Conservation (phyloP, 768 basidiomycete species). For the Coprinellus micaceus region DNA sequence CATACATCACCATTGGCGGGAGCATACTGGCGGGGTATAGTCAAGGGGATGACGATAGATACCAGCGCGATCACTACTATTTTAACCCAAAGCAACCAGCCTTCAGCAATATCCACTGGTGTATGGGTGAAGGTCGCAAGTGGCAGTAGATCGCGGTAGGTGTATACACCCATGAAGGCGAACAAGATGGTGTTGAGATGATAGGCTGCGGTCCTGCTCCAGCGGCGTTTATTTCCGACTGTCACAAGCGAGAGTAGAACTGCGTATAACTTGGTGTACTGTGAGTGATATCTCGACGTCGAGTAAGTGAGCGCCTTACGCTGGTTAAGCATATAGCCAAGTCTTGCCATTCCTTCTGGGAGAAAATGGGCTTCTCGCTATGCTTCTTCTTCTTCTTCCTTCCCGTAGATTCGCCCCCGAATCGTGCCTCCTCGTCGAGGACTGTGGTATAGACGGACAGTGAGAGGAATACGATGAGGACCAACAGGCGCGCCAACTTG, state of each 20-base stretch:
- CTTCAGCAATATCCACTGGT: conserved; percentile 13
- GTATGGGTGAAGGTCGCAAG: conserved; percentile 9
- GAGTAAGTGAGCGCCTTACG: conserved; percentile 21
- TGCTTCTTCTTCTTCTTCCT: conserved; percentile 25
- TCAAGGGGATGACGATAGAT: conserved; percentile 10
- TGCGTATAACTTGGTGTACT: conserved; percentile 35
- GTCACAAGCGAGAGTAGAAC: conserved; percentile 41
- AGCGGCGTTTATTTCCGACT: conserved; percentile 33
- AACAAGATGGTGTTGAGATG: conserved; percentile 33
- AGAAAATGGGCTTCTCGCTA: conserved; percentile 9
- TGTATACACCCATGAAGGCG: conserved; percentile 12
- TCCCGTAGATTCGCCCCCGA: conserved; percentile 13
- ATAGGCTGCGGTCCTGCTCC: conserved; percentile 33
- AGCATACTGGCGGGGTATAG: conserved; percentile 13
- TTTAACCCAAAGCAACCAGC: conserved; percentile 16
- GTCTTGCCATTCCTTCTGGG: conserved; percentile 26
- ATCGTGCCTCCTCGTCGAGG: conserved; percentile 23
- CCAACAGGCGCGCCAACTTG: conserved; percentile 43
- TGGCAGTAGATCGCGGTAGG: conserved; percentile 17
- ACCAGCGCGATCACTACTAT: conserved; percentile 9
- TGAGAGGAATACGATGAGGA: conserved; percentile 44
- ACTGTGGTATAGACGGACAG: conserved; percentile 44
- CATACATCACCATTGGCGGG: conserved; percentile 15
- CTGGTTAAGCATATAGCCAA: conserved; percentile 29
- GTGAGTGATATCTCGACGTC: neutral